Base-by-base conservation (phyloP, 805 yeast genomes). In the Wickerhamiella kurtzmanii region DNA sequence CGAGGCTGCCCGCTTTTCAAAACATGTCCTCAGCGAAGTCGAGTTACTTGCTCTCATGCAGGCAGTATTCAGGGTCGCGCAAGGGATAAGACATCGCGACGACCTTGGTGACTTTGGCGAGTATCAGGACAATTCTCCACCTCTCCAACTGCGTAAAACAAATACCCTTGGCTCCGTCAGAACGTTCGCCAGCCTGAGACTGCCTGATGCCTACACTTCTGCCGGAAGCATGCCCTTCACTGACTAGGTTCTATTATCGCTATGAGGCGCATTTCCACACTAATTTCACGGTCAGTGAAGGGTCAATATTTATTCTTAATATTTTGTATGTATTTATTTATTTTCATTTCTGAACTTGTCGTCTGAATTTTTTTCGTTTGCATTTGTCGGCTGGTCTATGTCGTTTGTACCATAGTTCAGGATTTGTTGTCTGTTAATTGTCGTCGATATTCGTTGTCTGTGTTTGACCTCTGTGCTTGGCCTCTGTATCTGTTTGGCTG, bases 1-100 rank as follows among this genome's bases (percentile, higher is more conserved):
- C 64, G 95, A 87, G 53, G 65, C 67, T 44, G 68, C 80, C 35
- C 67, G 85, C 49, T 87, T 77, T 61, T 74, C 89, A 4, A 82
- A 83, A 2, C 61, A 67, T 17, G 69, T 76, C 16, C 75, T 85
- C 16, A 62, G 72, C 1, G 77, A 79, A 52, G 67, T 64, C 3
- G 80, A 80, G 37, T 76, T 87, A 56, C 62, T 75, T 22, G 71
- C 67, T 38, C 77, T 84, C 56, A 74, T 86, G 69, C 69, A 68
- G 40, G 37, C 50, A n/a, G 49, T 55, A 21, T 42, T 52, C 16
- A 37, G 37, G 21, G 32, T 60, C 15, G 21, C 46, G 21, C 54
- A n/a, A 44, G 39, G 38, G 25, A 42, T 9, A 54, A 51, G 11
- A 22, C 35, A 21, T 25, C n/a, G 16, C 35, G 19, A 37, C 40